A percentile compares a stretch with the other conserved stretches of the same genome.
These are phyloP conservation scores for Tuber microsphaerosporum DNA, from an alignment of 495 filamentous ascomycete species.

Conservation along the genomic window DNA sequence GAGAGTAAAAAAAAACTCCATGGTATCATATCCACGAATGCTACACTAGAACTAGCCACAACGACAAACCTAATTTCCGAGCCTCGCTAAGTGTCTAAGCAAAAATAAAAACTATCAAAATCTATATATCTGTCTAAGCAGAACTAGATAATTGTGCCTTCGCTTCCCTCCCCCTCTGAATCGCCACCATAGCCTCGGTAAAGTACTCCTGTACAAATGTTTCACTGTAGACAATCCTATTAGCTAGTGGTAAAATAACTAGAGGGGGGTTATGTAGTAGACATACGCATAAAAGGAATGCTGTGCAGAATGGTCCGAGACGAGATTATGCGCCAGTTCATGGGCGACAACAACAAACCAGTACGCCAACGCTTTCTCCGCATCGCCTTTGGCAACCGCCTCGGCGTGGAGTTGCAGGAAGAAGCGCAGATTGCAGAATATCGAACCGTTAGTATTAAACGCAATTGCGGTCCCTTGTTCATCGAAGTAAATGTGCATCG, in stretches of 20 bases:
- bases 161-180: background rate
- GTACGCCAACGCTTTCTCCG: slow-evolving; percentile 62
- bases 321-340: slow-evolving; percentile 89
- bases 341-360: slow-evolving; percentile 92
- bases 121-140: background rate
- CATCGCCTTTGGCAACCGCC: slow-evolving; percentile 31
- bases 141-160: background rate
- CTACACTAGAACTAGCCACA: background rate
- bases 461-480: slow-evolving; percentile 71
- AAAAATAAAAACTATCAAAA: background rate
- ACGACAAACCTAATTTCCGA: background rate
- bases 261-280: background rate
- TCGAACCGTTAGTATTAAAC: slow-evolving; percentile 76
- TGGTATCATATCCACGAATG: background rate
- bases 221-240: slow-evolving; percentile 15
- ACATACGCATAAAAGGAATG: slow-evolving; percentile 80
- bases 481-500: slow-evolving; percentile 82
- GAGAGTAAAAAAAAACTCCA: background rate
- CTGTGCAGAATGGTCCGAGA: slow-evolving; percentile 66
- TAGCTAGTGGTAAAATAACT: background rate
- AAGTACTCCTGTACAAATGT: slow-evolving; percentile 40
- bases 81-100: background rate
- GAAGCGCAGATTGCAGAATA: slow-evolving; percentile 91
- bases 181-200: slow-evolving; percentile 23
- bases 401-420: slow-evolving; percentile 69